These are phyloP conservation scores for Rhizomucor pusillus DNA, from an alignment of 371 early-diverging fungal species.

Conservation along the genomic window DNA sequence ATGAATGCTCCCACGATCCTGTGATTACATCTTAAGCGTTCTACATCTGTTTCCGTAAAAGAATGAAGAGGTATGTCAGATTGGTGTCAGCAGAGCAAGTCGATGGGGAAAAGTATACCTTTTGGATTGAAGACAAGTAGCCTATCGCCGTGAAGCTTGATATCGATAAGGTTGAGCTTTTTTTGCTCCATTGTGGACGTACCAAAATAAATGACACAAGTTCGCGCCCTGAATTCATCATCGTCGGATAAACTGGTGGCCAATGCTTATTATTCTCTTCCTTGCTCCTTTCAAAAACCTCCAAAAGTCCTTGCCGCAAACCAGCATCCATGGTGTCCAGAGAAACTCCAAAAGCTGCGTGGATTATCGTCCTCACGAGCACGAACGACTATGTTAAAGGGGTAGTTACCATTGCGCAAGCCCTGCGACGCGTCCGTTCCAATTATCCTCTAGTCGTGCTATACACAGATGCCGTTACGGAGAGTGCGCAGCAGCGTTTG, in stretches of 20 bases:
- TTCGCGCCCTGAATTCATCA: constrained; percentile 3
- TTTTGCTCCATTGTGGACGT: neutral
- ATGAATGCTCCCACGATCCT: constrained; percentile 55
- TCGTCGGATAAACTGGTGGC: neutral
- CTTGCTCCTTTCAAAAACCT: neutral
- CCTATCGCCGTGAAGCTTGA: constrained; percentile 11
- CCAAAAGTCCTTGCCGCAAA: neutral
- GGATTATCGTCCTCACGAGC: constrained; percentile 15
- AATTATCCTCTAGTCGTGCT: constrained; percentile 61
- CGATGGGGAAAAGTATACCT: constrained; percentile 11
- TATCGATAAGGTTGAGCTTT: constrained; percentile 1
- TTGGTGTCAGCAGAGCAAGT: no score
- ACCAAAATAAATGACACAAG: neutral
- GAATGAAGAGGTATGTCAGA: neutral
- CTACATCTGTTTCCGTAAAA: constrained; percentile 27
- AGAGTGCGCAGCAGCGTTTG: neutral
- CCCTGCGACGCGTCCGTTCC: constrained; percentile 58
- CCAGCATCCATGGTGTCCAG: neutral
- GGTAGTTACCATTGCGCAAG: constrained; percentile 24
- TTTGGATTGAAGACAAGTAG: constrained; percentile 15
- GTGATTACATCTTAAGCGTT: constrained; percentile 38
- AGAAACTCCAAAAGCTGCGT: no score
- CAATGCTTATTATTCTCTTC: constrained; percentile 3
- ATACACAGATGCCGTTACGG: constrained; percentile 46
- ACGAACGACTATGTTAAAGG: constrained; percentile 17